phyloP scores from a whole-genome alignment of 805 yeast species.

The Priceomyces medius region DNA sequence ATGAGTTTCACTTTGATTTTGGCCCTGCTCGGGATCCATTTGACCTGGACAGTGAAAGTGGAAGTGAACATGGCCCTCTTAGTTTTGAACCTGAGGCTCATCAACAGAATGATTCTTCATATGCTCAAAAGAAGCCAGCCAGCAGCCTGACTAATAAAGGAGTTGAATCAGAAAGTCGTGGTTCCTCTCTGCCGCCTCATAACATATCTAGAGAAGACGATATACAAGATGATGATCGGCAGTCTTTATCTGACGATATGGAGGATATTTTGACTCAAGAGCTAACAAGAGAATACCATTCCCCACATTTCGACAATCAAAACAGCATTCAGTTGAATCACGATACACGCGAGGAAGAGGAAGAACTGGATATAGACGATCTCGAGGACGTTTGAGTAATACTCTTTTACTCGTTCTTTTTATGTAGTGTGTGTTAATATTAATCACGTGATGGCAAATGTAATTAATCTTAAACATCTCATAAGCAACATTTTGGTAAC shows the following conservation, averaged over 20 bases:
- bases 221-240: not conserved
- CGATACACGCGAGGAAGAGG: not conserved
- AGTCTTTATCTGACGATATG: not conserved
- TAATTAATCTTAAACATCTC: not conserved
- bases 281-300: not conserved
- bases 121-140: not conserved
- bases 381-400: constrained; percentile 5
- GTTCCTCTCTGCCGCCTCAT: not conserved
- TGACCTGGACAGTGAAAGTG: constrained; percentile 17
- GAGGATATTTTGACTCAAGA: constrained; percentile 4
- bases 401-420: no score
- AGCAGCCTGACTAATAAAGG: not conserved
- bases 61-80: constrained; percentile 5
- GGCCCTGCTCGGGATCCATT: constrained; percentile 12
- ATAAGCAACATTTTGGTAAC: not conserved
- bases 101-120: not conserved
- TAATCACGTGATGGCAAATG: constrained; percentile 1
- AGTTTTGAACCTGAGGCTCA: not conserved
- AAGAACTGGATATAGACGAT: constrained; percentile 4
- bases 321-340: not conserved
- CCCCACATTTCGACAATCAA: not conserved
- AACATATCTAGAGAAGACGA: constrained; percentile 4
- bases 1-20: constrained; percentile 14
- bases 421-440: no score
- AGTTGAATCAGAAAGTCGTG: not conserved